Conservation (phyloP, 352 stramenopile species). For the Pythium coloratum region DNA sequence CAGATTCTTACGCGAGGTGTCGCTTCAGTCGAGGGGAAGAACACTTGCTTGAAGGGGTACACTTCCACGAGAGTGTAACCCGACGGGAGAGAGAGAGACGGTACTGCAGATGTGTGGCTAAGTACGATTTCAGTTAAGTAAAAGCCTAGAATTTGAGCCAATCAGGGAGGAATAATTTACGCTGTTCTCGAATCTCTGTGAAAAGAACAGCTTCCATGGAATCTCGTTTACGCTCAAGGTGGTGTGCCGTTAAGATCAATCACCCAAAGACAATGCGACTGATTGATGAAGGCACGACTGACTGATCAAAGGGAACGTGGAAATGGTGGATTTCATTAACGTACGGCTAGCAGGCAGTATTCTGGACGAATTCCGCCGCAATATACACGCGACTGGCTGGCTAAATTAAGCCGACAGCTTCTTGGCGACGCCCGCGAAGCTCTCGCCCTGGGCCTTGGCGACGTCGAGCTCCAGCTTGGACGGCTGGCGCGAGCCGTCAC, state of each 20-base stretch:
- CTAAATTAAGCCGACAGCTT: constrained; percentile 61
- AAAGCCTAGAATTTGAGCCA: not conserved
- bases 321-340: constrained; percentile 6
- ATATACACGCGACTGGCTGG: not conserved
- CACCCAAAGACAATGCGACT: not conserved
- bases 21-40: not conserved
- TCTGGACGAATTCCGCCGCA: not conserved
- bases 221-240: not conserved
- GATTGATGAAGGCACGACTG: not conserved
- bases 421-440: constrained; percentile 77
- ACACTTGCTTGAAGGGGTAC: not conserved
- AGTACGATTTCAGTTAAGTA: not conserved
- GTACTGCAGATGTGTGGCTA: not conserved
- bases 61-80: constrained; percentile 1
- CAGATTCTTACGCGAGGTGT: not conserved
- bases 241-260: not conserved
- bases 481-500: constrained; percentile 67
- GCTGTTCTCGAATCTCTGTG: not conserved
- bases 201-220: not conserved
- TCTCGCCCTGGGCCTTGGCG: constrained; percentile 77
- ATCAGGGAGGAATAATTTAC: not conserved
- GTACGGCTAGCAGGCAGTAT: not conserved
- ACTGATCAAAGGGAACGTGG: not conserved
- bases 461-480: constrained; percentile 79
- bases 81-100: not conserved